A percentile compares a stretch with the other conserved stretches of the same genome.
These are phyloP conservation scores for Fusarium subglutinans DNA, from an alignment of 2,329 filamentous ascomycete species.

Conservation along the genomic window DNA sequence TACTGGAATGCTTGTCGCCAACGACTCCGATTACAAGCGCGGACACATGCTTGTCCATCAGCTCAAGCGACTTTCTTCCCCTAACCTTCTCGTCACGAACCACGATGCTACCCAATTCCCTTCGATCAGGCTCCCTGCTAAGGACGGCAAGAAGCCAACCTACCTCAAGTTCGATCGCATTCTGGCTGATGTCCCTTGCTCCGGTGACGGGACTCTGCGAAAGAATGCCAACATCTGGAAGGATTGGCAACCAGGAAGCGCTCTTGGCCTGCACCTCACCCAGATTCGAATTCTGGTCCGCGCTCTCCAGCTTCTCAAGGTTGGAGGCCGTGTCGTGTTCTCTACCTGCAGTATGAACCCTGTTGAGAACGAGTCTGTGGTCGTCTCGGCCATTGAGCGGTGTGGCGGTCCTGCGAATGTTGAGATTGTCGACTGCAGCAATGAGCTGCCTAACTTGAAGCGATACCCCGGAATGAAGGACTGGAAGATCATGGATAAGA, in stretches of 20 bases:
- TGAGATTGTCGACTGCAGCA: slow-evolving; percentile 83
- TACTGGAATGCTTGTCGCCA: slow-evolving; percentile 92
- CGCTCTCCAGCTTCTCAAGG: slow-evolving; percentile 94
- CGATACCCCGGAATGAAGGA: slow-evolving; percentile 78
- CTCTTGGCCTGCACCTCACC: slow-evolving; percentile 84
- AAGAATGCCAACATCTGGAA: slow-evolving; percentile 97
- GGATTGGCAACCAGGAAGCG: slow-evolving; percentile 90
- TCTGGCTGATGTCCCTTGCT: slow-evolving; percentile 95
- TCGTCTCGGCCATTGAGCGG: slow-evolving; percentile 86
- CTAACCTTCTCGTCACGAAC: slow-evolving; percentile 96
- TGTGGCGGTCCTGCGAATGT: slow-evolving; percentile 87
- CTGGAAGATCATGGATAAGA: slow-evolving; percentile 94
- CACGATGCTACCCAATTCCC: slow-evolving; percentile 97
- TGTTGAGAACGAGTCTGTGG: slow-evolving; percentile 93
- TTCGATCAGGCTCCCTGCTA: slow-evolving; percentile 81
- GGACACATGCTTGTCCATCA: slow-evolving; percentile 98
- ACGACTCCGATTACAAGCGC: slow-evolving; percentile 96
- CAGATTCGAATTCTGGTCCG: slow-evolving; percentile 91
- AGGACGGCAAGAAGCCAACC: slow-evolving; percentile 64
- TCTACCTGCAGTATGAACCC: slow-evolving; percentile 99
- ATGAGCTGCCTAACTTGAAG: slow-evolving; percentile 79
- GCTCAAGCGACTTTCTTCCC: slow-evolving; percentile 94
- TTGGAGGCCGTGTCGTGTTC: slow-evolving; percentile 93
- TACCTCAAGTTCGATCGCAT: slow-evolving; percentile 98
- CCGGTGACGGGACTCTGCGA: slow-evolving; percentile 90